Evolutionary conservation across 306 rosid genomes (phyloP).

Genomic region (Lablab purpureus): DNA sequence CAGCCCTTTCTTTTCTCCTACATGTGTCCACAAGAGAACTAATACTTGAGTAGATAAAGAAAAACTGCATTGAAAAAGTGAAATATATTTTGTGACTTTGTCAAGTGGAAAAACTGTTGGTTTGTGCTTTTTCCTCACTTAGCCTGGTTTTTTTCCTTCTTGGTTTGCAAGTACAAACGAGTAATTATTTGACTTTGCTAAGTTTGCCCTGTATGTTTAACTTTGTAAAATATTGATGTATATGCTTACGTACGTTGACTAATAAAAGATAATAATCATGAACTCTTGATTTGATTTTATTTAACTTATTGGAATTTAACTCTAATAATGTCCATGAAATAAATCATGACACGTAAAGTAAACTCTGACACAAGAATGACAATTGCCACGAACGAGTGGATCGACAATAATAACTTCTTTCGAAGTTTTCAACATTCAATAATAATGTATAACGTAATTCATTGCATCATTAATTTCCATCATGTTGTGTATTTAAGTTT

Average conservation of each 20-base stretch:
- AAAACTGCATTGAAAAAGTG: not conserved
- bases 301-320: not conserved
- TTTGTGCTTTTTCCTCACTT: not conserved
- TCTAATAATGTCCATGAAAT: not conserved
- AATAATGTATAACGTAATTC: not conserved
- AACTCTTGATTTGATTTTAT: not conserved
- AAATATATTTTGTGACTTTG: not conserved
- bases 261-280: not conserved
- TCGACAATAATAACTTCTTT: not conserved
- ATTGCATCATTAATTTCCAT: slow-evolving; percentile 1
- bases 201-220: not conserved
- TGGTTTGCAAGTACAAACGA: not conserved
- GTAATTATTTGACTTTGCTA: not conserved
- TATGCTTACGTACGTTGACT: not conserved
- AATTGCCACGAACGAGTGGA: not conserved
- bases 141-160: not conserved
- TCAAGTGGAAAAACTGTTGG: not conserved
- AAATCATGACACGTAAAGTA: not conserved
- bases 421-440: slow-evolving; percentile 3
- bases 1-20: not conserved
- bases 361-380: not conserved
- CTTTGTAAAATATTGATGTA: not conserved
- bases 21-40: not conserved
- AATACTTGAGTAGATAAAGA: slow-evolving; percentile 1
- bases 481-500: slow-evolving; percentile 4